Evolutionary conservation across 768 basidiomycete species (phyloP), one percentile per base, ranked within the genome.

Genomic region (Ramaria sp.): DNA sequence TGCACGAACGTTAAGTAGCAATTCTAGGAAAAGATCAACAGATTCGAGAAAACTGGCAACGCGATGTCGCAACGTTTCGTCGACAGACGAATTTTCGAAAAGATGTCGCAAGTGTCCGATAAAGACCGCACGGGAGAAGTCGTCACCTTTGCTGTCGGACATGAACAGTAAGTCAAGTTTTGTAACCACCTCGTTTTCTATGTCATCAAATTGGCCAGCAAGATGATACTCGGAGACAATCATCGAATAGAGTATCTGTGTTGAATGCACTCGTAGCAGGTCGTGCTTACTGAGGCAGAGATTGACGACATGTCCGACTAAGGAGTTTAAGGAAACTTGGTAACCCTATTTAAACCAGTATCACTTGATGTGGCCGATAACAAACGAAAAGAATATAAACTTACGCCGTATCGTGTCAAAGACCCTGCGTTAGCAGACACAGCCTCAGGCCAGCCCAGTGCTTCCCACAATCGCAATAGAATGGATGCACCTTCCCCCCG

Each of bases 241-340:
- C 92, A 98, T 96, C 64, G 86, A 89, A 70, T 87, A 95, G 20
- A 98, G 78, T 57, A 97, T 93, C 63, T 89, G 83, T 20, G 95
- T 91, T 0, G 92, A 94, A 61, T 88, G 88, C 65, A 80, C 89
- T 61, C 94, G 82, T 41, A 96, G 78, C 64, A 86, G 83, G 65
- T 98, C 95, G 66, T 98, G 94, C 63, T 94, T 91, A 60, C 93
- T 96, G 53, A 98, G 75, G 67, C 95, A 97, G 15, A 97, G 75
- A 62, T 91, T 88, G 55, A 98, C 86, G 51, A 96, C 86, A 55
- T 88, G 83, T 43, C 91, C 93, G 30, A 95, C 90, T 20, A 96
- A 79, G 17, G 88, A 75, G 63, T 84, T 86, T 43, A 95, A 80
- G 39, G 84, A 82, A 0, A 83, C 75, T 73, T 95, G 94, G 64